Base-by-base conservation (phyloP, 495 filamentous ascomycete genomes). In the Tetracladium marchalianum region DNA sequence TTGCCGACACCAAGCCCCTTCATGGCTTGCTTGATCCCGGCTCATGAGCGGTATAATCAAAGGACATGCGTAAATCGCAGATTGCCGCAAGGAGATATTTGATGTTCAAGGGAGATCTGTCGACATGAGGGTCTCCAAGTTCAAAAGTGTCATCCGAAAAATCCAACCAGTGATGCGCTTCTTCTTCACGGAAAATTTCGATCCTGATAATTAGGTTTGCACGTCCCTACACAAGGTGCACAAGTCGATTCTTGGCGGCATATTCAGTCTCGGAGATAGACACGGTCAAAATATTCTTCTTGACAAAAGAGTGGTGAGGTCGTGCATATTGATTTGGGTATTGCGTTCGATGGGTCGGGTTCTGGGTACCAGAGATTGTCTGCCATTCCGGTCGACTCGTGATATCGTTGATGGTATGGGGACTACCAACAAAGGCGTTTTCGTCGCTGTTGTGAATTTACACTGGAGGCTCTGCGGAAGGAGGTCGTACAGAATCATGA, bases 361-460 rank as follows among this genome's bases (percentile, higher is more conserved):
- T 10, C 70, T 98, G 89, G 0, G 81, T 97, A 0, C 93, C 92
- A 0, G 92, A 98, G 65, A 81, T 94, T 0, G 90, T 98, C 0
- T n/a, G n/a, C 92, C 92, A 0, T 98, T 98, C 69, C 77, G 92
- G 4, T 65, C 97, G 47, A 96, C 92, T n/a, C 74, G 92, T 17
- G 92, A 98, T 60, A 78, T 98, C 24, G 87, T 97, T 11, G 93
- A 97, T 59, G 92, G 87, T 16, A 96, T 98, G 82, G 92, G 92
- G 16, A 86, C 95, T 52, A 94, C 87, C 31, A 84, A 84, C 54
- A 95, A 98, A 65, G 92, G 92, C 7, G 87, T 96, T 1, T 98
- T 96, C 79, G 90, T 10, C 76, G 92, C 17, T 98, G 93, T 63
- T 98, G 93, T 63, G 93, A 98, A 62, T 96, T 97, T 57, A 97